phyloP scores from a whole-genome alignment of 176 grass and related monocot species.

The Bromus sterilis region DNA sequence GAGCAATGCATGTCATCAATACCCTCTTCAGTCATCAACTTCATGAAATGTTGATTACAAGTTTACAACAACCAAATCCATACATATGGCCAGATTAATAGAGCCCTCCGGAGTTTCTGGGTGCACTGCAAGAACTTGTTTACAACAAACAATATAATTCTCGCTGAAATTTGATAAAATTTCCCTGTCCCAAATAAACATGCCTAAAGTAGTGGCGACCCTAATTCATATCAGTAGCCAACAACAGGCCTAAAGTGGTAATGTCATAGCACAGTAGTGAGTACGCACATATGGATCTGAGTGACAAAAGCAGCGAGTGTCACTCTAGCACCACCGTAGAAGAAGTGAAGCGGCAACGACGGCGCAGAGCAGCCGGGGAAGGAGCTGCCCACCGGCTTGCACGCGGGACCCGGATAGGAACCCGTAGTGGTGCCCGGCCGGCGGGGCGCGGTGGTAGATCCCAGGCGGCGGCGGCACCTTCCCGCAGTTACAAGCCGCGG shows the following conservation, averaged over 20 bases:
- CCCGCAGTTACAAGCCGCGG: background rate
- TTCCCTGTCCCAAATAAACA: background rate
- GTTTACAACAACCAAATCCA: background rate
- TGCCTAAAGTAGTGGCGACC: background rate
- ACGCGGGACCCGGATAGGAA: slow-evolving; percentile 18
- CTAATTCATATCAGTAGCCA: too few species aligned
- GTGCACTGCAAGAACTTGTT: background rate
- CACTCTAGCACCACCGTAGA: background rate
- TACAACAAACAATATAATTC: background rate
- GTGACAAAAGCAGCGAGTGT: background rate
- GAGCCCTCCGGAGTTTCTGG: background rate
- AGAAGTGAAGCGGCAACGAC: background rate
- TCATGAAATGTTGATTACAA: background rate
- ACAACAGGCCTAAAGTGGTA: background rate
- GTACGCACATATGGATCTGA: background rate
- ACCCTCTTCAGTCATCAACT: background rate
- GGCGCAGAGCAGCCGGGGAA: background rate
- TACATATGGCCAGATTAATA: background rate
- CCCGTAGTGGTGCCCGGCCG: background rate
- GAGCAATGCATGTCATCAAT: background rate
- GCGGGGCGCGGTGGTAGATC: background rate
- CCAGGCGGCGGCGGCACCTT: background rate
- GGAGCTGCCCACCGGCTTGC: background rate
- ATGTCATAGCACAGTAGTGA: background rate
- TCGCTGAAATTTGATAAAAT: background rate